Conservation (phyloP, 495 filamentous ascomycete genomes). For the Durotheca rogersii region DNA sequence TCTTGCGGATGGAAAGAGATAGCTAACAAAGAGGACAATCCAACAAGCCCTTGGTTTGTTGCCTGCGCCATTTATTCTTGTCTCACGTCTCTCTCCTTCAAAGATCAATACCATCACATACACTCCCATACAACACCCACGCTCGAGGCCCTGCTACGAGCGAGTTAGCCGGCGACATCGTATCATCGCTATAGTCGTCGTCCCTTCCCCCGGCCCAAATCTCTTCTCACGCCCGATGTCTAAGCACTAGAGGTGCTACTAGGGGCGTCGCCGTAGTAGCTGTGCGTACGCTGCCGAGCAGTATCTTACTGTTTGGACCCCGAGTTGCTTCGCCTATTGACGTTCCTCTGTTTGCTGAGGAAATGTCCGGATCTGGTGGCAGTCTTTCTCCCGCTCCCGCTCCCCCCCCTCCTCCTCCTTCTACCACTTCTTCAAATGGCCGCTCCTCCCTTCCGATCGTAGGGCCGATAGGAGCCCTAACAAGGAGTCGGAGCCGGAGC, state of each 20-base stretch:
- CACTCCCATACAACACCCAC: too few relatives aligned
- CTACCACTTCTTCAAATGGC: conserved; percentile 17
- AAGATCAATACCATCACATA: conserved; percentile 24
- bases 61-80: conserved; percentile 31
- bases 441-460: conserved; percentile 20
- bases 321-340: conserved; percentile 13
- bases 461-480: conserved; percentile 8
- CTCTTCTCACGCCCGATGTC: conserved; percentile 3
- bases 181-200: conserved; percentile 2
- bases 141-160: conserved; percentile 5
- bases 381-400: conserved; percentile 16
- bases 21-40: conserved; percentile 46
- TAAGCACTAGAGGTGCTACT: conserved; percentile 14
- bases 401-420: conserved; percentile 14
- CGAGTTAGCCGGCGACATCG: conserved; percentile 16
- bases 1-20: conserved; percentile 31
- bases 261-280: conserved; percentile 10
- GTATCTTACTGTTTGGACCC: conserved; percentile 25
- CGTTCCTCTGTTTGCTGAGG: conserved; percentile 22
- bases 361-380: conserved; percentile 21
- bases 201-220: background rate
- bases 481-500: conserved; percentile 9
- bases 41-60: conserved; percentile 35
- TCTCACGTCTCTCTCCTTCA: conserved; percentile 27
- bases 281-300: conserved; percentile 25